Evolutionary conservation across 371 early-diverging fungal species (phyloP), one percentile per base, ranked within the genome.

Genomic region (Rhizopus microsporus): DNA sequence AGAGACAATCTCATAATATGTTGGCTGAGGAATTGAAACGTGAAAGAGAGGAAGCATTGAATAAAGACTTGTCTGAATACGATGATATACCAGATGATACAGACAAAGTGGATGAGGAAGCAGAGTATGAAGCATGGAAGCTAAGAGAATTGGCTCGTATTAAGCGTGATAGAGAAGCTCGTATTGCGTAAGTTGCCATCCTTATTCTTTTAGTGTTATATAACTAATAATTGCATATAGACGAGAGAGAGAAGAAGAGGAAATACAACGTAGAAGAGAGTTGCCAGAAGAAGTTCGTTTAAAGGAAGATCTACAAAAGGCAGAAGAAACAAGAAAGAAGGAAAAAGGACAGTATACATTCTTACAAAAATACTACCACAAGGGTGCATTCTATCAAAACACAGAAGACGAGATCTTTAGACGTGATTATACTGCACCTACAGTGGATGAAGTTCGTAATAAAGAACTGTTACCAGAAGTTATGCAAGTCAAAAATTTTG

Each of bases 401-500:
- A 43, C 71, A 5, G 84, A 86, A 13, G 78, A 80, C 17, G 83
- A 85, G 5, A 72, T 91, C 7, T 70, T 88, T 47, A 71, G 83
- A 45, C 83, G 92, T 34, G 88, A 92, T 57, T 88, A 86, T 42
- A 76, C 83, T 17, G 86, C 78, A 34, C 85, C 95, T n/a, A 93
- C 93, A 2, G 68, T 83, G 4, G 91, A 90, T 60, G 93, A 93
- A 62, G 72, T 85, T 7, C 82, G 75, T 44, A 76, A 85, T 29
- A 75, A 85, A 57, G 81, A 87, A 33, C 62, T 82, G 12, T 67
- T 95, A 39, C 96, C 96, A 37, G 84, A 87, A 56, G 88, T 94
- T 6, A 90, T 93, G 91, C 92, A 93, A 66, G 93, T 92, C 53
- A 91, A 92, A 65, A 93, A 93, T 60, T 95, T 94, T 78, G 96